Percentiles rank a stretch among this genome's conserved stretches.
Conservation (phyloP, 1,284 basidiomycete genomes). For the Puccinia horiana region DNA sequence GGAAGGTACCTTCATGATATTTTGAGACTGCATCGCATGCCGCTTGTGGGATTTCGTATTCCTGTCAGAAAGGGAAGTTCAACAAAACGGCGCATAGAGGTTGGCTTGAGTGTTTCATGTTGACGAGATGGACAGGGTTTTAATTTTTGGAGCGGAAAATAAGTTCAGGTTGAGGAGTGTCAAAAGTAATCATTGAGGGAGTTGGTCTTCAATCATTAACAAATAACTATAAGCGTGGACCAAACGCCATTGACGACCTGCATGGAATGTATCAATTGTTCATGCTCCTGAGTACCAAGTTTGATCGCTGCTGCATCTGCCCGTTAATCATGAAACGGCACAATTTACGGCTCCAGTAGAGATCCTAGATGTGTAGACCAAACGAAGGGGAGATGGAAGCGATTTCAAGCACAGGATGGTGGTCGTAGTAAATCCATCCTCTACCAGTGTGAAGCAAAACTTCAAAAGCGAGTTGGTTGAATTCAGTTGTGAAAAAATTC, state of each 20-base stretch:
- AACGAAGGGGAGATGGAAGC: neutral
- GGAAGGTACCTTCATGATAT: constrained; percentile 79
- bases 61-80: constrained; percentile 61
- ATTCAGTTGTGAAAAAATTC: too few relatives aligned
- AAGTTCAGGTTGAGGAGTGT: neutral
- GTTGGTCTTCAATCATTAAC: neutral
- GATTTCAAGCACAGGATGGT: neutral
- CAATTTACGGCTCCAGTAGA: neutral
- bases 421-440: neutral
- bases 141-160: neutral
- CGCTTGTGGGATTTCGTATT: constrained; percentile 75
- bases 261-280: neutral
- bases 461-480: too few relatives aligned
- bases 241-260: neutral
- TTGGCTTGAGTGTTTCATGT: constrained; percentile 4
- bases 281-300: neutral
- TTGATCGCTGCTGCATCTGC: neutral
- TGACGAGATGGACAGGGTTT: neutral
- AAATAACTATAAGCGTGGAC: neutral
- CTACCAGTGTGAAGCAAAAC: neutral
- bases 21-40: constrained; percentile 80
- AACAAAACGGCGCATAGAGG: neutral
- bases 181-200: constrained; percentile 15
- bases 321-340: neutral
- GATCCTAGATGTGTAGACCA: neutral